Conservation (phyloP, 179 eudicot genomes). For the Camellia oleifera region DNA sequence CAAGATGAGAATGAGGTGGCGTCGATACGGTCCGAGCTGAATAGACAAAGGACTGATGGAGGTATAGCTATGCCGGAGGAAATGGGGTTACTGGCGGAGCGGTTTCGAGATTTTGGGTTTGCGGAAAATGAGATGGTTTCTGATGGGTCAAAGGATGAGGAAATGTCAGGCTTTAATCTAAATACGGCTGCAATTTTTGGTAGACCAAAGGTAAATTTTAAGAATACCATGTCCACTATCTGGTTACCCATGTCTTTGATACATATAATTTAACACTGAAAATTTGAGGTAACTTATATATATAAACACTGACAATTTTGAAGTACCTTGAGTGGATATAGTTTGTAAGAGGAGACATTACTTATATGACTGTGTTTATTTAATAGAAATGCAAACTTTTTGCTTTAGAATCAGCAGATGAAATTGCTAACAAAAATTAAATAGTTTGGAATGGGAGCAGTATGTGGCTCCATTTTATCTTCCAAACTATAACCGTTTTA, state of each 20-base stretch:
- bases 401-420: neutral
- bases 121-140: slow-evolving; percentile 37
- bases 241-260: neutral
- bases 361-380: neutral
- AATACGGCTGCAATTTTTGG: slow-evolving; percentile 63
- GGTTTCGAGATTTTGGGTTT: slow-evolving; percentile 55
- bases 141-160: slow-evolving; percentile 47
- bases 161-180: slow-evolving; percentile 45
- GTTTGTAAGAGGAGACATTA: neutral
- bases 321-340: neutral
- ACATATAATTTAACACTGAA: neutral
- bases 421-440: neutral
- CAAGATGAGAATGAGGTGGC: slow-evolving; percentile 41
- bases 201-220: slow-evolving; percentile 55
- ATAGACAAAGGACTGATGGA: slow-evolving; percentile 30
- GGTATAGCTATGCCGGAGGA: slow-evolving; percentile 52
- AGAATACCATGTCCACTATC: neutral
- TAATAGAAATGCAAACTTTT: neutral
- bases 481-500: too few species aligned
- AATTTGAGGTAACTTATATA: neutral
- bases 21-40: slow-evolving; percentile 34
- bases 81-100: slow-evolving; percentile 63
- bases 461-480: neutral
- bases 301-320: too few species aligned
- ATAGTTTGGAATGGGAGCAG: neutral